These are phyloP conservation scores for Shiraia bambusicola DNA, from an alignment of 2,329 filamentous ascomycete genomes.

Conservation along the genomic window DNA sequence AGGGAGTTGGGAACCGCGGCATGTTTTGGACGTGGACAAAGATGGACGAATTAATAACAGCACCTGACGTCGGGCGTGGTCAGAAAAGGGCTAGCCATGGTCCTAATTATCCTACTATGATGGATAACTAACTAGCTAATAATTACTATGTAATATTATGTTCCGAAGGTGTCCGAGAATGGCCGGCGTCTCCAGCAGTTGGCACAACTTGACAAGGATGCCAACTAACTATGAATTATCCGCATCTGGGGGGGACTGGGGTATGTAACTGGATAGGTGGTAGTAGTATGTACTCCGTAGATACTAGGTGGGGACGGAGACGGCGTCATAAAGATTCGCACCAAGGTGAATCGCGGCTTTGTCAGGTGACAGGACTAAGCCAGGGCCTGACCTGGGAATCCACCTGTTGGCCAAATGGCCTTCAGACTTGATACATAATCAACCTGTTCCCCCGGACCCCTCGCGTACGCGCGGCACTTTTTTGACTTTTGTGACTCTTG, in stretches of 20 bases:
- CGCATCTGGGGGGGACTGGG: constrained; percentile 43
- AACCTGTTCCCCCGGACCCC: constrained; percentile 26
- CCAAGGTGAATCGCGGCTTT: constrained; percentile 34
- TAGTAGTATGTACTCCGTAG: constrained; percentile 38
- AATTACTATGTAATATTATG: too few species aligned
- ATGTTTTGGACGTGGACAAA: constrained; percentile 13
- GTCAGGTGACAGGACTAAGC: constrained; percentile 30
- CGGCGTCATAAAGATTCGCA: constrained; percentile 41
- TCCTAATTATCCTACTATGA: too few species aligned
- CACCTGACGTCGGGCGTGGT: constrained; percentile 30
- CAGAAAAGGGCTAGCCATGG: constrained; percentile 22
- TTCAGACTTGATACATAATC: constrained; percentile 40
- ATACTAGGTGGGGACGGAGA: constrained; percentile 34
- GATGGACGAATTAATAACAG: constrained; percentile 9
- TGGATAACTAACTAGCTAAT: too few species aligned
- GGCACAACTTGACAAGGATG: constrained; percentile 1
- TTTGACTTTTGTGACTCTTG: constrained; percentile 11
- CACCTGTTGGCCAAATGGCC: constrained; percentile 32
- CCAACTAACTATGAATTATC: constrained; percentile 21
- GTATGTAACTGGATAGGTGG: too few species aligned
- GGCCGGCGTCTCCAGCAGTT: constrained; percentile 22
- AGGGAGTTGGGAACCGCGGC: too few species aligned
- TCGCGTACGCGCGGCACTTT: constrained; percentile 22
- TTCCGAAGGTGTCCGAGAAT: constrained; percentile 38
- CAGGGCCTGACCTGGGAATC: constrained; percentile 29